Evolutionary conservation across 2,329 filamentous ascomycete species (phyloP).

Genomic region (Rhytidhysteron rufulum): DNA sequence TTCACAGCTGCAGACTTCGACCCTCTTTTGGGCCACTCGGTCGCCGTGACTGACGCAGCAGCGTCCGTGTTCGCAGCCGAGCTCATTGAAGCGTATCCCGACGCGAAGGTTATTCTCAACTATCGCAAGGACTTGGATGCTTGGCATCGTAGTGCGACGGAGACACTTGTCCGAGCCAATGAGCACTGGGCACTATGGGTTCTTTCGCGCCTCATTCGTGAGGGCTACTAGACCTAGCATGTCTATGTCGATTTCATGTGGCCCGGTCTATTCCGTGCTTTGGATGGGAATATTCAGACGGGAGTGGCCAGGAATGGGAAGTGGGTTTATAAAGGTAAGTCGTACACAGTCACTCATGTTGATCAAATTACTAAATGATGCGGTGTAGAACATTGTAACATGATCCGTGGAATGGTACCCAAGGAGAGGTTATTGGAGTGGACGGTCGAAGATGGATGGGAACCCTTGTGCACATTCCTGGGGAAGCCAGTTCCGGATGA

Average conservation of each 20-base stretch:
- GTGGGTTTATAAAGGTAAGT: no score
- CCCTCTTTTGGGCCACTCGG: not conserved
- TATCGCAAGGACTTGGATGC: conserved; percentile 61
- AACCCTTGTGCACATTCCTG: conserved; percentile 7
- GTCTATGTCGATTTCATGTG: not conserved
- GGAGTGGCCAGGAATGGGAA: not conserved
- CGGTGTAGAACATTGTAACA: conserved; percentile 2
- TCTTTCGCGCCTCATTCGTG: no score
- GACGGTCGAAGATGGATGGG: conserved; percentile 7
- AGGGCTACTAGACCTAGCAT: no score
- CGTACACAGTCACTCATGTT: no score
- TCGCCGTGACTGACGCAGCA: not conserved
- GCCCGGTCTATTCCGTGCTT: not conserved
- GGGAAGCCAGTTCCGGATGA: conserved; percentile 3
- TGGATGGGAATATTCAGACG: not conserved
- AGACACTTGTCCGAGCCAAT: not conserved
- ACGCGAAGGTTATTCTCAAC: conserved; percentile 67
- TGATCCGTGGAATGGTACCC: conserved; percentile 1
- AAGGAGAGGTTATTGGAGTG: conserved; percentile 4
- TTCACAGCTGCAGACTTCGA: not conserved
- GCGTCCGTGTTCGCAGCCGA: conserved; percentile 40
- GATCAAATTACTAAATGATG: not conserved
- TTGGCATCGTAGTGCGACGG: conserved; percentile 42
- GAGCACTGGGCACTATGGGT: not conserved
- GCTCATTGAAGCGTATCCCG: conserved; percentile 66